Base-by-base conservation (phyloP, 1,284 basidiomycete species). In the Apiotrichum veenhuisii region DNA sequence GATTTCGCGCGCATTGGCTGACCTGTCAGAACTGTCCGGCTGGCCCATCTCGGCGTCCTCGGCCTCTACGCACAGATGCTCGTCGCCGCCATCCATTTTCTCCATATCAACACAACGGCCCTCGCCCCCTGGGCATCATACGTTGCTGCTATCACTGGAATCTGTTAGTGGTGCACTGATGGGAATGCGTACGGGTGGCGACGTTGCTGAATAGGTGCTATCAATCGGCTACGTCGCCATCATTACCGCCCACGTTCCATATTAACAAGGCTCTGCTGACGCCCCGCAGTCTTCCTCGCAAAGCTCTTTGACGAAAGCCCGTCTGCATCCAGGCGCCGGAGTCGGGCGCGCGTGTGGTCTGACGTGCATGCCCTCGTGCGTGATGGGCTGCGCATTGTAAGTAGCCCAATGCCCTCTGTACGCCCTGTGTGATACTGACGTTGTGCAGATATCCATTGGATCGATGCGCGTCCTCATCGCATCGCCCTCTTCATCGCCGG, bases 381-480 rank as follows among this genome's bases (percentile, higher is more conserved):
- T 20, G 70, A 74, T 56, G 74, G 67, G 0, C 65, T 76, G 17
- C 57, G 75, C 12, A 68, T 75, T 63, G 74, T 75, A 47, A 37
- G 72, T 64, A 8, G n/a, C n/a, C 40, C 10, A 30, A 26, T n/a
- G 23, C 22, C 25, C 20, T 14, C 38, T 12, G 1, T 18, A 27
- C 11, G 40, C 27, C n/a, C 11, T 12, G 8, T 2, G 27, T 34
- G 10, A 11, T 46, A 25, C 48, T 55, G 15, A 55, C 37, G 17
- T n/a, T n/a, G n/a, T n/a, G 4, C 41, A 58, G 56, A 54, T 58
- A 23, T 58, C 56, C 17, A 43, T 53, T n/a, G 20, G 18, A 15
- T 48, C 46, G 1, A 23, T n/a, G 27, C 46, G 46, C 46, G 20
- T n/a, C 17, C 4, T 20, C 5, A 25, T 15, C 9, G 15, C 18